Evolutionary conservation across 768 basidiomycete genomes (phyloP).

Genomic region (Pisolithus tinctorius): DNA sequence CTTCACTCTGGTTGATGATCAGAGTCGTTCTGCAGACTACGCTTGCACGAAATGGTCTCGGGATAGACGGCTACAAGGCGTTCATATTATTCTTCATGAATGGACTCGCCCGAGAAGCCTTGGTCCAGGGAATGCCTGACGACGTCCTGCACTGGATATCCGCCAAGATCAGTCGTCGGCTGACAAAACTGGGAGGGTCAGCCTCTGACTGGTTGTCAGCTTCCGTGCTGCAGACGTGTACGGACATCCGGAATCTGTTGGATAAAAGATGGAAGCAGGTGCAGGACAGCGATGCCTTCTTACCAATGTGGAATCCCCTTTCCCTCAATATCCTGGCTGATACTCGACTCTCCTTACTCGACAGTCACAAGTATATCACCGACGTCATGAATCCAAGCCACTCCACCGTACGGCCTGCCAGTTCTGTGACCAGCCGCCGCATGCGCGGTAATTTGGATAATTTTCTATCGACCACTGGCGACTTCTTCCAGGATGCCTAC

Average conservation of each 20-base stretch:
- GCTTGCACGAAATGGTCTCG: conserved; percentile 12
- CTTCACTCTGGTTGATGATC: conserved; percentile 43
- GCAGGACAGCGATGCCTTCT: conserved; percentile 19
- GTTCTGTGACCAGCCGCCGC: neutral
- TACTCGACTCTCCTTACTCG: conserved; percentile 26
- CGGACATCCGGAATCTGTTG: conserved; percentile 14
- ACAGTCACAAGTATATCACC: conserved; percentile 23
- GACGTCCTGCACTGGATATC: conserved; percentile 33
- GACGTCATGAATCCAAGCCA: conserved; percentile 5
- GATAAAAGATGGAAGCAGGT: conserved; percentile 31
- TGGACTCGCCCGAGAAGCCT: conserved; percentile 6
- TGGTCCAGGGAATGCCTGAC: conserved; percentile 9
- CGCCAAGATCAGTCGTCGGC: conserved; percentile 31
- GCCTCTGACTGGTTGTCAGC: conserved; percentile 12
- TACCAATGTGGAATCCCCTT: conserved; percentile 25
- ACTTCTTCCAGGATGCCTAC: conserved; percentile 9
- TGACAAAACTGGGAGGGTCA: conserved; percentile 29
- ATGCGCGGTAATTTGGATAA: conserved; percentile 10
- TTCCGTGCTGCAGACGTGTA: conserved; percentile 5
- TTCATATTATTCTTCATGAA: conserved; percentile 30
- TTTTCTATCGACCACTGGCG: conserved; percentile 10
- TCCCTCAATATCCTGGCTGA: conserved; percentile 24
- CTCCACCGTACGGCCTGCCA: neutral
- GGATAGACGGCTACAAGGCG: conserved; percentile 20
- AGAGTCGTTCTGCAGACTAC: conserved; percentile 41